Evolutionary conservation across 495 filamentous ascomycete genomes (phyloP).

Genomic region (Staphylotrichum tortipilum): DNA sequence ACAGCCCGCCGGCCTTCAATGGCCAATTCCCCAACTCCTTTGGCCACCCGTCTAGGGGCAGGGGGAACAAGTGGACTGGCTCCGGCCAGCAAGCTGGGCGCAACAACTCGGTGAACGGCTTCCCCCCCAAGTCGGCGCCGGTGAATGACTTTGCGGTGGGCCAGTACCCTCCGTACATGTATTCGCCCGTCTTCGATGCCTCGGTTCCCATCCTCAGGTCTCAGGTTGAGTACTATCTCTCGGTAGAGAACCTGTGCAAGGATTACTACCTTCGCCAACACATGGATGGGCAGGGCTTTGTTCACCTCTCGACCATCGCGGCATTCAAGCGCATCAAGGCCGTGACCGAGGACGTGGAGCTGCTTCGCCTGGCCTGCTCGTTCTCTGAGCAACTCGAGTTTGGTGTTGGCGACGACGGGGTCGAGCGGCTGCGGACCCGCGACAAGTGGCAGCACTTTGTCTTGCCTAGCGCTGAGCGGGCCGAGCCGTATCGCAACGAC

Average conservation of each 20-base stretch:
- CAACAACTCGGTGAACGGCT: conserved; percentile 12
- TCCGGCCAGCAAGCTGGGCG: conserved; percentile 11
- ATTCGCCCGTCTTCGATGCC: conserved; percentile 12
- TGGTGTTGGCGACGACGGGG: conserved; percentile 57
- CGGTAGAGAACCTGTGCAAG: conserved; percentile 91
- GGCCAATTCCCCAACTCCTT: conserved; percentile 17
- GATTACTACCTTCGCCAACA: conserved; percentile 79
- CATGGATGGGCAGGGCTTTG: conserved; percentile 93
- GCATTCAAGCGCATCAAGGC: conserved; percentile 75
- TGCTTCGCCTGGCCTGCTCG: conserved; percentile 65
- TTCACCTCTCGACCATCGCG: conserved; percentile 67
- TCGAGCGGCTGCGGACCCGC: conserved; percentile 68
- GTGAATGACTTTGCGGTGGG: conserved; percentile 13
- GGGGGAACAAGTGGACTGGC: conserved; percentile 19
- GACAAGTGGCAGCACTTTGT: conserved; percentile 80
- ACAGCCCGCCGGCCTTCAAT: conserved; percentile 16
- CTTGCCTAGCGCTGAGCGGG: conserved; percentile 47
- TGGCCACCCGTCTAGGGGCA: conserved; percentile 16
- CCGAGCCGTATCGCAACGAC: conserved; percentile 32
- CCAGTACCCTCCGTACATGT: conserved; percentile 15
- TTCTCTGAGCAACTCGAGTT: conserved; percentile 63
- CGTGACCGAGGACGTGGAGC: conserved; percentile 54
- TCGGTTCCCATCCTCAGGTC: conserved; percentile 26
- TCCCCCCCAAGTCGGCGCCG: conserved; percentile 12
- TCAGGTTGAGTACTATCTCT: conserved; percentile 96